Evolutionary conservation across 2,329 filamentous ascomycete species (phyloP).

Genomic region (Colletotrichum australisinense): DNA sequence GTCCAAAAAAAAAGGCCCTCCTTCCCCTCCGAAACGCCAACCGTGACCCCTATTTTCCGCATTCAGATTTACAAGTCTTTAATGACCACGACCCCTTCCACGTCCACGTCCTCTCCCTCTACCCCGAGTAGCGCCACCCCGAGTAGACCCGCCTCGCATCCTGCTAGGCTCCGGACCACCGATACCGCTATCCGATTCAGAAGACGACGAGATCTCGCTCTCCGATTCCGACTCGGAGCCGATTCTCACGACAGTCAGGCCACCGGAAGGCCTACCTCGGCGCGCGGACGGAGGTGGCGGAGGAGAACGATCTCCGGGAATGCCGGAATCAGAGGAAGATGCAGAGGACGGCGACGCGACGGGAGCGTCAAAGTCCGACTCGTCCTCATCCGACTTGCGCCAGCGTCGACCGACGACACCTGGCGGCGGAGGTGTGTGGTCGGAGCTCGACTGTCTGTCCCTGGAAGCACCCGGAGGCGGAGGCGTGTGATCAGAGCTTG

Average conservation of each 20-base stretch:
- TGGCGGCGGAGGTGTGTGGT: slow-evolving; percentile 15
- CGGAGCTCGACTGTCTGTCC: slow-evolving; percentile 4
- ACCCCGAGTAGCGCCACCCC: not conserved
- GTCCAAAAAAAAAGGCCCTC: not conserved
- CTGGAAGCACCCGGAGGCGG: not conserved
- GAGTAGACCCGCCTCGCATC: not conserved
- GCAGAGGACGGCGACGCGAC: slow-evolving; percentile 1
- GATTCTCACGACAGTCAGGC: slow-evolving; percentile 31
- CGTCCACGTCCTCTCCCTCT: slow-evolving; percentile 26
- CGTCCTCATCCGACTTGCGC: slow-evolving; percentile 4
- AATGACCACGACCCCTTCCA: slow-evolving; percentile 6
- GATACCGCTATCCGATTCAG: slow-evolving; percentile 29
- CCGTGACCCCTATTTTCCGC: not conserved
- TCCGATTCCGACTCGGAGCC: slow-evolving; percentile 34
- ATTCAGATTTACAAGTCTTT: not conserved
- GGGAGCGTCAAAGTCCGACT: slow-evolving; percentile 9
- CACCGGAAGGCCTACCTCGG: slow-evolving; percentile 8
- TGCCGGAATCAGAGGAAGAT: slow-evolving; percentile 26
- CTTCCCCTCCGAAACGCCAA: not conserved
- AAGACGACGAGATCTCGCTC: slow-evolving; percentile 19
- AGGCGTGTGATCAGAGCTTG: slow-evolving; percentile 12
- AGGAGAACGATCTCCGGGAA: slow-evolving; percentile 8
- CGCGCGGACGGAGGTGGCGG: not conserved
- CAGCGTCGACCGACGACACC: not conserved
- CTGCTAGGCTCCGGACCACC: slow-evolving; percentile 5